Base-by-base conservation (phyloP, 768 basidiomycete genomes). In the Pleurotus eryngii region DNA sequence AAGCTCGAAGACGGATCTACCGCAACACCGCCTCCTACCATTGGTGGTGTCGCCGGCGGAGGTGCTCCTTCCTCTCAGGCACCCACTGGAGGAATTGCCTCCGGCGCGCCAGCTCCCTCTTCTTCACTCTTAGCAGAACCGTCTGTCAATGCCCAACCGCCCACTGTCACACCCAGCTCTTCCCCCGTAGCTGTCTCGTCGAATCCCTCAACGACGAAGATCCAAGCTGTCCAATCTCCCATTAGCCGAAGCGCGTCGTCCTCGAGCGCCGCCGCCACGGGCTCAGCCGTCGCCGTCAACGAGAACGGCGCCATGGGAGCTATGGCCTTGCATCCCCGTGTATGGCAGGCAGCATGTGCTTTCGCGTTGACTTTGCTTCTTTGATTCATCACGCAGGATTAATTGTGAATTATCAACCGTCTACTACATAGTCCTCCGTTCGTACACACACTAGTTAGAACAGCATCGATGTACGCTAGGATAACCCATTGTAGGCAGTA, bases 1-100 rank as follows among this genome's bases (percentile, higher is more conserved):
- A 64, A 71, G 5, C 81, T 93, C 54, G 72, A 70, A 40, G 74
- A 83, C 47, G 67, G 81, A 9, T 68, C 72, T 9, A 70, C 58
- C 12, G 77, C 76, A 38, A 65, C 68, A 2, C 64, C 76, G 15
- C 66, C 78, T n/a, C 78, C 80, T 8, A 63, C 61, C 45, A 30
- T 49, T 26, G 62, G 63, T 37, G 62, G 42, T 55, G 49, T 15
- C 38, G 46, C 46, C 42, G 40, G 63, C 8, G 49, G 57, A 27
- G 27, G 49, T 11, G 30, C 30, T 8, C 30, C 54, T 4, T 30
- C 65, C 15, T 43, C 64, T 15, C 65, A 64, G 14, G 49, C 56
- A 12, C 58, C 63, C 8, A 57, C 65, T 9, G 55, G 64, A 0
- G 46, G 30, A 3, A 35, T 35, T 11, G 30, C 30, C 30, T 35